Percentiles rank a stretch among this genome's conserved stretches.
Evolutionary conservation across 2,329 filamentous ascomycete species (phyloP).

Genomic region (Aspergillus jensenii): DNA sequence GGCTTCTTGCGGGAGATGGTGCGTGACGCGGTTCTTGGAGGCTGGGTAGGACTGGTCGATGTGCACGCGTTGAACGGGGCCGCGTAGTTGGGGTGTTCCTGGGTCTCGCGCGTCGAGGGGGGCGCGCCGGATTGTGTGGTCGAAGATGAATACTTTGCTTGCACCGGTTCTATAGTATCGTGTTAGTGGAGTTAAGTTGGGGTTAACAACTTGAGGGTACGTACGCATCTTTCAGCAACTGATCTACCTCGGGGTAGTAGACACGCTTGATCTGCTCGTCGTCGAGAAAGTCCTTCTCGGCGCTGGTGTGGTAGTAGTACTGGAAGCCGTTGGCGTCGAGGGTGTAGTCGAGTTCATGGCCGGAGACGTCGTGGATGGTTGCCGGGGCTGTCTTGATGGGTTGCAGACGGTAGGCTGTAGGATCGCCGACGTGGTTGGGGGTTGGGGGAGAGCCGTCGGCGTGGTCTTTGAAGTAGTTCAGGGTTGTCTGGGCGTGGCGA

Average conservation of each 20-base stretch:
- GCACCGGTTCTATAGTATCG: constrained; percentile 37
- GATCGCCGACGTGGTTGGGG: constrained; percentile 34
- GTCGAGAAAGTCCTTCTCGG: constrained; percentile 41
- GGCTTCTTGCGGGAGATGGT: constrained; percentile 48
- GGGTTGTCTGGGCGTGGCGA: constrained; percentile 41
- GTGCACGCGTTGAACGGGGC: constrained; percentile 52
- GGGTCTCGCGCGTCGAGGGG: constrained; percentile 30
- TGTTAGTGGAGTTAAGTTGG: background rate
- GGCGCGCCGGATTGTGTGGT: constrained; percentile 50
- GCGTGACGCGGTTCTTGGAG: constrained; percentile 41
- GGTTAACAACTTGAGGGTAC: no score
- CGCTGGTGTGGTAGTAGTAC: constrained; percentile 41
- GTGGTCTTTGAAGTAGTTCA: constrained; percentile 50
- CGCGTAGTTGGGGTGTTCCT: constrained; percentile 35
- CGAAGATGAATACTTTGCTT: constrained; percentile 49
- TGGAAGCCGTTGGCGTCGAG: constrained; percentile 50
- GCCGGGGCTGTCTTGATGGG: constrained; percentile 41
- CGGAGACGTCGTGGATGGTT: constrained; percentile 44
- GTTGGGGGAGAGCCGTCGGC: constrained; percentile 45
- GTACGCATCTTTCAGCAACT: constrained; percentile 45
- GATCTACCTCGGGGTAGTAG: constrained; percentile 50
- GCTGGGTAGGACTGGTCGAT: constrained; percentile 52
- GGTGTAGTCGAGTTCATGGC: constrained; percentile 43
- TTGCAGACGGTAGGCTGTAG: constrained; percentile 42
- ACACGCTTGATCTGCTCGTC: constrained; percentile 41